These are phyloP conservation scores for Irineochytrium annulatum DNA, from an alignment of 192 early-diverging fungal genomes.

Conservation along the genomic window DNA sequence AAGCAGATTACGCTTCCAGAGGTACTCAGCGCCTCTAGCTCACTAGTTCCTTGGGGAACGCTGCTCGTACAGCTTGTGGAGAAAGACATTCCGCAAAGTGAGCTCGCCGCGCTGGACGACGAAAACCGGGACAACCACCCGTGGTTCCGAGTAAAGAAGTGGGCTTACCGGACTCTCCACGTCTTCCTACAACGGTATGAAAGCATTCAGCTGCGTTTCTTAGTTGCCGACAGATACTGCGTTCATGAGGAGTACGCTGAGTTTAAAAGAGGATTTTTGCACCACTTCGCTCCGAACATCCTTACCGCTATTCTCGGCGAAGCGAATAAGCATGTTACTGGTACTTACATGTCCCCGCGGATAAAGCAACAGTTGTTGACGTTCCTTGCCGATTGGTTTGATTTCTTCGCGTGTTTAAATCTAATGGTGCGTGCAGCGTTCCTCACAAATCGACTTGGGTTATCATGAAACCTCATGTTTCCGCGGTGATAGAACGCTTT, in stretches of 20 bases:
- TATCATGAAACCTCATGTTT: slow-evolving; percentile 79
- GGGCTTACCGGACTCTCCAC: slow-evolving; percentile 84
- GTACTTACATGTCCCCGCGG: slow-evolving; percentile 69
- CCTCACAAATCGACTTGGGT: slow-evolving; percentile 88
- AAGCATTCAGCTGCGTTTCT: background rate
- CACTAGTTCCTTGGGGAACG: slow-evolving; percentile 85
- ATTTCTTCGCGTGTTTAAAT: slow-evolving; percentile 1
- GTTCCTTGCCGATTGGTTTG: slow-evolving; percentile 73
- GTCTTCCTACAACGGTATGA: slow-evolving; percentile 61
- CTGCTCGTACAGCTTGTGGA: slow-evolving; percentile 69
- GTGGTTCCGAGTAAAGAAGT: slow-evolving; percentile 93
- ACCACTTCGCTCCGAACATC: slow-evolving; percentile 88
- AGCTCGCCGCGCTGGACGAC: slow-evolving; percentile 32
- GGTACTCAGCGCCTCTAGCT: slow-evolving; percentile 59
- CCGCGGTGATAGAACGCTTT: slow-evolving; percentile 77
- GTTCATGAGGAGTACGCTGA: slow-evolving; percentile 34
- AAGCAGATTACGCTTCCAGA: slow-evolving; percentile 48
- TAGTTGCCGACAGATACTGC: slow-evolving; percentile 16
- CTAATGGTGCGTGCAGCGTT: slow-evolving; percentile 44
- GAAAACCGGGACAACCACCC: slow-evolving; percentile 78
- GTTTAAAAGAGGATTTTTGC: slow-evolving; percentile 82
- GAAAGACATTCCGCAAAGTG: slow-evolving; percentile 40
- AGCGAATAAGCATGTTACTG: slow-evolving; percentile 68
- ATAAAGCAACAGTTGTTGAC: slow-evolving; percentile 65
- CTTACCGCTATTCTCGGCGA: slow-evolving; percentile 79